Evolutionary conservation across 108 stramenopile species (phyloP).

Genomic region (Licmophora abbreviata): DNA sequence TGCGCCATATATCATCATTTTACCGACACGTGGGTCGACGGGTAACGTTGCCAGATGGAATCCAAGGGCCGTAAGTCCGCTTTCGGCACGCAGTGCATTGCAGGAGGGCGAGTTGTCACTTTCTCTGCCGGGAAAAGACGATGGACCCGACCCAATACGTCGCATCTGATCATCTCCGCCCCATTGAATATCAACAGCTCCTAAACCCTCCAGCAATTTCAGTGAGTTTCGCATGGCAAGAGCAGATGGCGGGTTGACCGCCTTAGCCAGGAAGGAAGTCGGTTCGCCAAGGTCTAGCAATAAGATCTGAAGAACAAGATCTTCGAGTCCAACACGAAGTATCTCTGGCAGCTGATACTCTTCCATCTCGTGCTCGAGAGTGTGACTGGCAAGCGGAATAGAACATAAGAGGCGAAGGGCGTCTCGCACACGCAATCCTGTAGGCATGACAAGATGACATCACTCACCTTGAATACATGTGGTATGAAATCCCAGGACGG

Average conservation of each 20-base stretch:
- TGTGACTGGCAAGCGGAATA: too few species aligned
- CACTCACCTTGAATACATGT: constrained; percentile 49
- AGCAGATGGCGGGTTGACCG: constrained; percentile 63
- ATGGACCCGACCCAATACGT: background rate
- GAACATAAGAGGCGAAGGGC: background rate
- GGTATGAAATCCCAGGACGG: constrained; percentile 72
- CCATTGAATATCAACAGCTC: constrained; percentile 53
- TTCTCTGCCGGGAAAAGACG: background rate
- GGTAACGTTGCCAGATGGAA: constrained; percentile 84
- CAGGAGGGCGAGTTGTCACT: background rate
- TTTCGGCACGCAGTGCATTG: constrained; percentile 14
- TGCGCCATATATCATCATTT: constrained; percentile 80
- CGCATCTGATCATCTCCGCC: constrained; percentile 12
- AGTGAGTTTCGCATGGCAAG: constrained; percentile 51
- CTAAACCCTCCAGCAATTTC: constrained; percentile 48
- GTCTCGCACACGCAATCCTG: background rate
- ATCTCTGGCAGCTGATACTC: constrained; percentile 86
- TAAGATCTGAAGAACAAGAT: constrained; percentile 80
- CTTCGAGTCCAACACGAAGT: constrained; percentile 84
- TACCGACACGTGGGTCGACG: constrained; percentile 86
- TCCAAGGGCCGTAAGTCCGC: constrained; percentile 81
- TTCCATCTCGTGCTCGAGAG: constrained; percentile 35
- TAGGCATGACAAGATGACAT: background rate
- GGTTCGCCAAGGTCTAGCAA: constrained; percentile 69
- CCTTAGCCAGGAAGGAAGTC: constrained; percentile 44